Evolutionary conservation across 1,139 yeast species (phyloP), one percentile per base, ranked within the genome.

Genomic region (Hanseniaspora sp.): DNA sequence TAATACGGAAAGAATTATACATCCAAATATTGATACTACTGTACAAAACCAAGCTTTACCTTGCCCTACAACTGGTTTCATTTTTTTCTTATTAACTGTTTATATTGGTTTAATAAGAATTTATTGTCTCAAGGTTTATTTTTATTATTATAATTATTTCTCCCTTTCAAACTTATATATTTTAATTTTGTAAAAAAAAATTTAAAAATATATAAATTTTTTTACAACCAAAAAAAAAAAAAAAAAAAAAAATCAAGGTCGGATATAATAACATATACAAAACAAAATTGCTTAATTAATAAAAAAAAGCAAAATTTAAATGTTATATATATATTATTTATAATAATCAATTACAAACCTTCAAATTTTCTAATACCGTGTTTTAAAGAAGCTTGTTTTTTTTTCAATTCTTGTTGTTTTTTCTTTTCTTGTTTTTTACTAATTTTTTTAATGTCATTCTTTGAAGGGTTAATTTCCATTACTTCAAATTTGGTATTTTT

Each of bases 31-130:
- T 54, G 96, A 88, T 55, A 92, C 74, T 49, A 92, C 77, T 54
- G 97, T 92, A 69, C 98, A 92, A 69, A 86, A 87, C 85, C 95
- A 92, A 40, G 98, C 97, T 66, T 84, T 80, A 45, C 83, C 87
- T 55, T 92, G 48, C 7, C 53, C 52, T 8, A 54, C 56, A 13
- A 54, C 56, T 45, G 56, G 56, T 35, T 45, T 54, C 56, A 54
- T 52, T 46, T 12, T 33, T 18, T 41, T 46, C 13, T 23, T 23
- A 23, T 23, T 23, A 17, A 35, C 1, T 31, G 13, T 48, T 8
- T 35, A 37, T 35, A 18, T 29, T 4, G 17, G 31, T 23, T 23
- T 23, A 23, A 4, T 23, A 23, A 23, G 23, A 23, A 4, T 23
- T 23, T 23, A 23, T 23, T 23, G 23, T 23, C 23, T 23, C 23